Conservation (phyloP, 2,329 filamentous ascomycete genomes). For the Proliferodiscus dingleyae region DNA sequence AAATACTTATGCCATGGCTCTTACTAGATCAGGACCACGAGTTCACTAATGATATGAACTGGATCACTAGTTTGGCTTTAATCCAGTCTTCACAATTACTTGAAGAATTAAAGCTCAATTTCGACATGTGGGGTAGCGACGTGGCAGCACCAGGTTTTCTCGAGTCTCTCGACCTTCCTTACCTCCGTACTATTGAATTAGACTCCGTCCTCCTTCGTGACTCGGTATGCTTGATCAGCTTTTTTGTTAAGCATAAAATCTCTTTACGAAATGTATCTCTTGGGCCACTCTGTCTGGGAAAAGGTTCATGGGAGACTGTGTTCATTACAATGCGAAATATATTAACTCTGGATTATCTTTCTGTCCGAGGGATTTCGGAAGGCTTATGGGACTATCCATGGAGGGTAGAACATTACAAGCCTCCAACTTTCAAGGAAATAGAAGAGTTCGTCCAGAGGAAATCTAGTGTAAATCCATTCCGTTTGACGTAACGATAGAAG, state of each 20-base stretch:
- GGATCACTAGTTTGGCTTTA: background rate
- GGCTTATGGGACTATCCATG: too few relatives aligned
- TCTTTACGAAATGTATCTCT: background rate
- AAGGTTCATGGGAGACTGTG: background rate
- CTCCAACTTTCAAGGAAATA: too few relatives aligned
- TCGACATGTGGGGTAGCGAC: background rate
- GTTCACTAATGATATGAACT: background rate
- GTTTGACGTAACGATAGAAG: too few relatives aligned
- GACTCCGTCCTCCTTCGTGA: background rate
- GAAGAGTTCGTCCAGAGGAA: too few relatives aligned
- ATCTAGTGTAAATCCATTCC: too few relatives aligned
- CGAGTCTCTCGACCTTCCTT: background rate
- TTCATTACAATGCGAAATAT: background rate
- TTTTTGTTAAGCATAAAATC: background rate
- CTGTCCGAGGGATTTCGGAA: too few relatives aligned
- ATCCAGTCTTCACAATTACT: slow-evolving; percentile 51
- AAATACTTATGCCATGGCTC: background rate
- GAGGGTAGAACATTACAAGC: too few relatives aligned
- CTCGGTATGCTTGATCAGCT: background rate
- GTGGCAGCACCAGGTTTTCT: background rate
- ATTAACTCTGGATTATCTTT: too few relatives aligned
- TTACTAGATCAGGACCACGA: background rate
- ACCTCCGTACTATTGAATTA: background rate
- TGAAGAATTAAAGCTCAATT: background rate
- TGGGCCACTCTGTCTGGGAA: background rate